These are phyloP conservation scores for Nasturtium officinale DNA, from an alignment of 345 rosid species.

Conservation along the genomic window DNA sequence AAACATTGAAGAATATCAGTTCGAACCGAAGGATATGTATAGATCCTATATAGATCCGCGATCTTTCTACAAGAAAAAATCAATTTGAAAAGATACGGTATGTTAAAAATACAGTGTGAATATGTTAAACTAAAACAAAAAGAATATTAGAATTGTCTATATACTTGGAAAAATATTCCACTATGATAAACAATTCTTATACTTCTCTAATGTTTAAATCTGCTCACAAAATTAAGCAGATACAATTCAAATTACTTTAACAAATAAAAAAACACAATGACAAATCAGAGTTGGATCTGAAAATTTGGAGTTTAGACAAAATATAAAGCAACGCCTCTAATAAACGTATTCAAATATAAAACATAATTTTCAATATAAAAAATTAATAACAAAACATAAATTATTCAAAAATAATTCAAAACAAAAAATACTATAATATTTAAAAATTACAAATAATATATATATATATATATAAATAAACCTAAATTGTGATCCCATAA, in stretches of 20 bases:
- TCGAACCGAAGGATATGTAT: neutral
- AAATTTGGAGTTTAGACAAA: too few species aligned
- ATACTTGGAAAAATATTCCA: neutral
- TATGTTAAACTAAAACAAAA: neutral
- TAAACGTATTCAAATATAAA: too few species aligned
- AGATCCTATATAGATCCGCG: neutral
- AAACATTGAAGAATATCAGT: neutral
- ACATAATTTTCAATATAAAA: too few species aligned
- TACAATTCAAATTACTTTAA: conserved; percentile 6
- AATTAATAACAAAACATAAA: too few species aligned
- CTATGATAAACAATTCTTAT: neutral
- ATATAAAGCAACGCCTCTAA: too few species aligned
- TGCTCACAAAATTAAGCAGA: neutral
- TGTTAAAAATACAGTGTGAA: neutral
- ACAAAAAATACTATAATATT: too few species aligned
- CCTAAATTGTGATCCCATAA: too few species aligned
- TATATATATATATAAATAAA: too few species aligned
- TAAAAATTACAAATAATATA: too few species aligned
- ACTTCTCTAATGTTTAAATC: neutral
- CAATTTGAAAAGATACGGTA: neutral
- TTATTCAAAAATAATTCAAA: too few species aligned
- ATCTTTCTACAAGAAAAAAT: neutral
- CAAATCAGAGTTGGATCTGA: too few species aligned
- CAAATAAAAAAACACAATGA: neutral
- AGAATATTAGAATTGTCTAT: conserved; percentile 2